Evolutionary conservation across 495 filamentous ascomycete genomes (phyloP), one percentile per base, ranked within the genome.

Genomic region (Xylaria venustula): DNA sequence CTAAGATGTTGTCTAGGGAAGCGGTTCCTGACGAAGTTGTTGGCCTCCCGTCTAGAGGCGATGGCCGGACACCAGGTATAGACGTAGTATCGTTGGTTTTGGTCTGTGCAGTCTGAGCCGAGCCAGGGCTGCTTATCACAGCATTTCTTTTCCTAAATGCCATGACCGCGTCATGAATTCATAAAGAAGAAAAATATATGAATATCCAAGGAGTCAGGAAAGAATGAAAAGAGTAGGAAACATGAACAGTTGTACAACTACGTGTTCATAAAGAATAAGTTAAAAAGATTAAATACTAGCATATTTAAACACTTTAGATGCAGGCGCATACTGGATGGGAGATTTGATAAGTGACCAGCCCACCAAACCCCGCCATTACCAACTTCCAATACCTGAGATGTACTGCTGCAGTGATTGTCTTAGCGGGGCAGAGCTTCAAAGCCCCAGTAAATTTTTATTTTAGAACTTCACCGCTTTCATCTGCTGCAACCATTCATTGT

Each of bases 121-220:
- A 58, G 30, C 11, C 44, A 47, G 70, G 55, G 56, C 58, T 67
- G 54, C 62, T 68, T 32, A 97, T 74, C 1, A 87, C 88, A 49
- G 92, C 80, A 67, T 93, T 95, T 60, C 92, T 85, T 70, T 93
- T 96, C 64, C 91, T 87, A 76, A 98, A 97, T 4, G 92, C 91
- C 92, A 96, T 96, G 45, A 9, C 68, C 20, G 68, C 65, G 53
- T 77, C 81, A 74, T 54, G 4, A 76, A 72, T 34, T 85, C 91
- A 41, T 11, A 34, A 5, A 34, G 11, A 11, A 34, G 42, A 19
- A 50, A 68, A 44, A 36, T 52, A 8, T 20, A 26, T 54, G 32
- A 55, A 2, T n/a, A 2, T 0, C 1, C 17, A 11, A 11, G 11
- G 11, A 55, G 15, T 45, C 17, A 32, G 6, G 1, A 7, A 15